Conservation (phyloP, 805 yeast genomes). For the Candida insectalens region DNA sequence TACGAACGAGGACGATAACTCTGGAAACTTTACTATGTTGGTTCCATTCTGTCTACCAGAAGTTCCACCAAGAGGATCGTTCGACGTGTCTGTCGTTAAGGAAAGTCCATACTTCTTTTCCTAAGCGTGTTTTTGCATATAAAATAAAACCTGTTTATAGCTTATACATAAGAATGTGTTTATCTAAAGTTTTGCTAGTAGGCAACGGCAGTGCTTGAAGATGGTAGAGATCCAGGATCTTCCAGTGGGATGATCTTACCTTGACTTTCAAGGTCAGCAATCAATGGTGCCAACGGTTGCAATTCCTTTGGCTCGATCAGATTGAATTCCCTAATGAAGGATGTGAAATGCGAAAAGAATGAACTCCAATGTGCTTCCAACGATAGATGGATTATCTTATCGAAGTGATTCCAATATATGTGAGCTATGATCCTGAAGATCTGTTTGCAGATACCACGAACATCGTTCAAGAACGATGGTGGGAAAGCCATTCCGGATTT, state of each 20-base stretch:
- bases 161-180: background rate
- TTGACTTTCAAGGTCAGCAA: constrained; percentile 73
- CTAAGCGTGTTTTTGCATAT: constrained; percentile 5
- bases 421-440: constrained; percentile 96
- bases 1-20: constrained; percentile 10
- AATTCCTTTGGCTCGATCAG: constrained; percentile 72
- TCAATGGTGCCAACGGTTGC: constrained; percentile 67
- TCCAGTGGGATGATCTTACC: constrained; percentile 51
- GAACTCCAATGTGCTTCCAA: constrained; percentile 98
- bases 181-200: no score
- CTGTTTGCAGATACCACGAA: constrained; percentile 81
- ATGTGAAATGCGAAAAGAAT: constrained; percentile 86
- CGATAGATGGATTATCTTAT: constrained; percentile 81
- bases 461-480: constrained; percentile 68
- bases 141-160: background rate
- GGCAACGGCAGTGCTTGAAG: no score
- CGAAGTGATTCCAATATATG: constrained; percentile 90
- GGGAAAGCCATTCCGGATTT: constrained; percentile 86
- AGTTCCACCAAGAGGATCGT: constrained; percentile 72
- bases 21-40: constrained; percentile 31
- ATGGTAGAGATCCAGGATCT: no score
- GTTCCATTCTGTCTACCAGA: constrained; percentile 65
- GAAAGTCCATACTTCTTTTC: constrained; percentile 75
- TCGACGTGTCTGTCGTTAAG: constrained; percentile 65
- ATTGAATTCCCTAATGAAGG: constrained; percentile 77